Evolutionary conservation across 306 rosid genomes (phyloP).

Genomic region (Alnus glutinosa): DNA sequence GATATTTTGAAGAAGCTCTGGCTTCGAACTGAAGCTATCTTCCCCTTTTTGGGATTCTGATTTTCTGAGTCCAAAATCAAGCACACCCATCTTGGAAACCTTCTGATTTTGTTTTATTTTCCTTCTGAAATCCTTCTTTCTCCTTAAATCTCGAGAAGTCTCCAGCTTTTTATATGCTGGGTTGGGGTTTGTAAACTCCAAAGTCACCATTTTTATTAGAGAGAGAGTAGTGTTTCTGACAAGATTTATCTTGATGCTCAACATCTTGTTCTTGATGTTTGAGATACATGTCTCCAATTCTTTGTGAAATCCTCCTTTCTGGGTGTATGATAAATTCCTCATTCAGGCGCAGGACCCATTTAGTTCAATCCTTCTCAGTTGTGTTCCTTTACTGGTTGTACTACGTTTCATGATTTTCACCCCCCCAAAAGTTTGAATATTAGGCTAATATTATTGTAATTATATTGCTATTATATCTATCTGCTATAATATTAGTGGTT

Average conservation of each 20-base stretch:
- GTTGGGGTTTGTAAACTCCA: slow-evolving; percentile 8
- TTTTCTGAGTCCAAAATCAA: neutral
- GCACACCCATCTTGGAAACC: neutral
- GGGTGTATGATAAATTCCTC: slow-evolving; percentile 94
- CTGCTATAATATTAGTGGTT: slow-evolving; percentile 26
- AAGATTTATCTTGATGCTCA: slow-evolving; percentile 53
- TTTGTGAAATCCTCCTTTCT: slow-evolving; percentile 68
- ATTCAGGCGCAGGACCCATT: slow-evolving; percentile 85
- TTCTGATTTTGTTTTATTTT: neutral
- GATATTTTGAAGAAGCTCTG: slow-evolving; percentile 22
- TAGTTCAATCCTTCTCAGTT: slow-evolving; percentile 98
- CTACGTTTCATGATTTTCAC: slow-evolving; percentile 78
- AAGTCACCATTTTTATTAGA: neutral
- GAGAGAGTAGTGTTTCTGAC: neutral
- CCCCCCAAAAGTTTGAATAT: neutral
- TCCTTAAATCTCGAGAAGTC: neutral
- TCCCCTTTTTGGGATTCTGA: slow-evolving; percentile 23
- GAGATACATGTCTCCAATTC: slow-evolving; percentile 93
- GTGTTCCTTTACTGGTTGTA: slow-evolving; percentile 91
- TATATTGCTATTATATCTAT: slow-evolving; percentile 11
- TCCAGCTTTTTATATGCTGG: slow-evolving; percentile 6
- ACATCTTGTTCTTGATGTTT: slow-evolving; percentile 65
- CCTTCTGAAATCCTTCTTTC: neutral
- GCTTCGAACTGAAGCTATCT: neutral
- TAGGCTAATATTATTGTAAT: slow-evolving; percentile 3